Evolutionary conservation across 2,329 filamentous ascomycete species (phyloP).

Genomic region (Xenosphaeropsis pyriputrescens): DNA sequence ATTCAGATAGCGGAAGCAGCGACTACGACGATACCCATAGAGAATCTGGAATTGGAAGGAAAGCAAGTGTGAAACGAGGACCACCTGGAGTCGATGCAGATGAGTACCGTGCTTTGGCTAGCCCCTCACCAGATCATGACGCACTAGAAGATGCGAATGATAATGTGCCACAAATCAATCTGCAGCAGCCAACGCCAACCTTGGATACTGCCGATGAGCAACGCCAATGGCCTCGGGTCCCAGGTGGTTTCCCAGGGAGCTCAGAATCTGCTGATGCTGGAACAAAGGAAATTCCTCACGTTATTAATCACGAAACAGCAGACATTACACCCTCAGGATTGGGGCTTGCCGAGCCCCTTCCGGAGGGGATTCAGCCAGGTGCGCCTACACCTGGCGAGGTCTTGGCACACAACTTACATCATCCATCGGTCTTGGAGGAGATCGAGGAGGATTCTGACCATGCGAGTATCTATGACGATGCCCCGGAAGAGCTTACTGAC

Average conservation of each 20-base stretch:
- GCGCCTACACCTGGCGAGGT: conserved; percentile 6
- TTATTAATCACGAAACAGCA: conserved; percentile 5
- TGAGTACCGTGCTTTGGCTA: neutral
- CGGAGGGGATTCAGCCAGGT: conserved; percentile 1
- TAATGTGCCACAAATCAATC: conserved; percentile 25
- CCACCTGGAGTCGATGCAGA: conserved; percentile 1
- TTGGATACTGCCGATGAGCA: conserved; percentile 19
- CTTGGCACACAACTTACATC: conserved; percentile 22
- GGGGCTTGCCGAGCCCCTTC: conserved; percentile 9
- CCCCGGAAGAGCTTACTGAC: conserved; percentile 58
- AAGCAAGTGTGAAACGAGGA: conserved; percentile 5
- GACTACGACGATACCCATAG: conserved; percentile 5
- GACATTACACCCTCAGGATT: conserved; percentile 8
- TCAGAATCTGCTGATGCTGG: conserved; percentile 2
- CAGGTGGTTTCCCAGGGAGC: conserved; percentile 39
- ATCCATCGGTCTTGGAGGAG: conserved; percentile 12
- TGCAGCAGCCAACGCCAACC: conserved; percentile 30
- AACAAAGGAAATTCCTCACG: neutral
- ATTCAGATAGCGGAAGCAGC: conserved; percentile 38
- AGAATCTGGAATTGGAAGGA: conserved; percentile 7
- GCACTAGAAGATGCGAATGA: conserved; percentile 2
- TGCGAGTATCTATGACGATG: conserved; percentile 58
- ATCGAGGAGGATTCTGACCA: conserved; percentile 29
- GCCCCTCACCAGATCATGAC: neutral
- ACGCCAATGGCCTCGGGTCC: conserved; percentile 21